Conservation (phyloP, 2,329 filamentous ascomycete species). For the Aspergillus quadrilineatus region DNA sequence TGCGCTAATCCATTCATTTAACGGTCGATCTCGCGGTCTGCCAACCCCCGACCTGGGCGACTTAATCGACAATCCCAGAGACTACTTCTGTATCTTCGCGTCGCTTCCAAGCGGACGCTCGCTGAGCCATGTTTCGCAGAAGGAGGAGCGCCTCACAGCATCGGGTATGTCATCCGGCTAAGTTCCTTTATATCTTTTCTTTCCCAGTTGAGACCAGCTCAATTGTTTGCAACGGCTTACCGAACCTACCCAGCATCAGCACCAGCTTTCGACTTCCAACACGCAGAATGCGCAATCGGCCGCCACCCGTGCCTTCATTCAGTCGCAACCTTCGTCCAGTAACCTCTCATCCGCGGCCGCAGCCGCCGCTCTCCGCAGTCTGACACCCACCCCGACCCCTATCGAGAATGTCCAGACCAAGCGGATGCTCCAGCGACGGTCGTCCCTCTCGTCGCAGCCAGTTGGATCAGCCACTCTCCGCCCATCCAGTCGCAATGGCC, state of each 20-base stretch:
- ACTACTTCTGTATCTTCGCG: conserved; percentile 6
- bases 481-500: conserved; percentile 41
- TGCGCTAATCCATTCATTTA: conserved; percentile 1
- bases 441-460: conserved; percentile 68
- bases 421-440: conserved; percentile 71
- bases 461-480: conserved; percentile 47
- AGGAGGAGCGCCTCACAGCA: conserved; percentile 45
- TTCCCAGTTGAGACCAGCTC: not conserved
- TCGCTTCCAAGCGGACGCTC: conserved; percentile 15
- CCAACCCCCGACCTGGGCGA: not conserved
- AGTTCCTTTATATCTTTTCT: not conserved
- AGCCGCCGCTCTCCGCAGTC: conserved; percentile 76
- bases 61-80: conserved; percentile 3
- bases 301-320: conserved; percentile 77
- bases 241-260: conserved; percentile 10
- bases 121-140: conserved; percentile 40
- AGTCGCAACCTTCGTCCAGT: conserved; percentile 61
- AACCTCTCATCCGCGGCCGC: conserved; percentile 82
- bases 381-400: conserved; percentile 73
- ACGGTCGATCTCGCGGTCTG: conserved; percentile 4
- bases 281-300: conserved; percentile 75
- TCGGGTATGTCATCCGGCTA: conserved; percentile 27
- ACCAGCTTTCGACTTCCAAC: conserved; percentile 62
- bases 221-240: conserved; percentile 13
- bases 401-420: conserved; percentile 85